Conservation (phyloP, 176 grass and related monocot species). For the Ananas comosus region DNA sequence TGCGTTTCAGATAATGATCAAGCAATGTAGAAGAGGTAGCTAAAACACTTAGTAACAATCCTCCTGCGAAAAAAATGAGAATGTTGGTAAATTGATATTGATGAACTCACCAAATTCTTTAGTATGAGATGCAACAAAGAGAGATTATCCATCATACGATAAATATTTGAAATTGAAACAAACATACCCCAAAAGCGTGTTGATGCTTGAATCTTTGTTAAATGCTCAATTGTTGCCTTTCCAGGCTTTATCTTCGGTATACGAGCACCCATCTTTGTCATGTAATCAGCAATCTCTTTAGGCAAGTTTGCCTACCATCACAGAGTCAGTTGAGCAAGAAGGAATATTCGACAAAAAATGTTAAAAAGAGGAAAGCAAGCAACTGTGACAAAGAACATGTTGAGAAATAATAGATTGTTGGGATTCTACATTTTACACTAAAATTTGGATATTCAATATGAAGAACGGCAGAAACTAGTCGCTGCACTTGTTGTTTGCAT, state of each 20-base stretch:
- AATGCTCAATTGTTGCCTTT: constrained; percentile 86
- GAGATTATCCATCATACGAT: constrained; percentile 7
- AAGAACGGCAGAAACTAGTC: too few relatives aligned
- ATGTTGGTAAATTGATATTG: neutral
- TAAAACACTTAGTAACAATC: constrained; percentile 67
- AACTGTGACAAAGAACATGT: neutral
- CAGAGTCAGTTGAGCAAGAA: neutral
- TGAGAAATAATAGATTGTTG: too few relatives aligned
- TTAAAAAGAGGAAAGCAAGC: neutral
- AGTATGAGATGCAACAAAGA: neutral
- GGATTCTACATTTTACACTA: too few relatives aligned
- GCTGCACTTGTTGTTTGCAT: too few relatives aligned
- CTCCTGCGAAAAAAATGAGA: constrained; percentile 48
- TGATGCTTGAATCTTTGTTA: constrained; percentile 92
- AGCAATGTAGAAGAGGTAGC: constrained; percentile 91
- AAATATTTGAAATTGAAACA: constrained; percentile 18
- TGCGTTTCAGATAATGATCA: constrained; percentile 76
- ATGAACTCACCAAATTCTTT: neutral
- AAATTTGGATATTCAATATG: too few relatives aligned
- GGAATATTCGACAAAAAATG: neutral
- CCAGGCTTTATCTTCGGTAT: constrained; percentile 89
- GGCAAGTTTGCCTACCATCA: constrained; percentile 76
- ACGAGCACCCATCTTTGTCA: constrained; percentile 92
- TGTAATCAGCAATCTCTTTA: constrained; percentile 93
- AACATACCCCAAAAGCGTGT: constrained; percentile 89